Percentiles rank a stretch among this genome's conserved stretches.
Evolutionary conservation across 768 basidiomycete genomes (phyloP).

Genomic region (Rhodotorula paludigena): DNA sequence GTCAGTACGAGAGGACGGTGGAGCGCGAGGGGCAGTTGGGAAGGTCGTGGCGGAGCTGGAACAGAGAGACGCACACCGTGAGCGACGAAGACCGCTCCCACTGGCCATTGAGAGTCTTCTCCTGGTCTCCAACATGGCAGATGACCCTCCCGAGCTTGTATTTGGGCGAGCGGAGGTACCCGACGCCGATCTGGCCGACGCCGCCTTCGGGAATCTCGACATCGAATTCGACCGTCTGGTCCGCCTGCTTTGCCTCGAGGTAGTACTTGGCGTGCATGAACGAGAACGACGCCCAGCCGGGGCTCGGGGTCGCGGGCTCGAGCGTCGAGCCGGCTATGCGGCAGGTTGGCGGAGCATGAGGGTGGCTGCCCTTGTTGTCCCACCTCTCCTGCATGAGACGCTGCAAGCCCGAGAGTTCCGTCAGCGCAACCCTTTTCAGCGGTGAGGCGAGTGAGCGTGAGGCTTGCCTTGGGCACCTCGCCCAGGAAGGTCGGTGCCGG

Average conservation of each 20-base stretch:
- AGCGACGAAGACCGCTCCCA: not conserved
- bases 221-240: not conserved
- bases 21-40: not conserved
- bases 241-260: not conserved
- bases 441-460: not conserved
- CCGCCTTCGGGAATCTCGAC: not conserved
- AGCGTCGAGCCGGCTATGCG: not conserved
- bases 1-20: not conserved
- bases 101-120: not conserved
- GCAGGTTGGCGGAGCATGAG: not conserved
- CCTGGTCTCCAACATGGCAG: not conserved
- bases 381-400: conserved; percentile 3
- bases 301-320: not conserved
- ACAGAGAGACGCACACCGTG: not conserved
- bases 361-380: not conserved
- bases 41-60: not conserved
- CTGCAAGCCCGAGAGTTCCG: not conserved
- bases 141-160: not conserved
- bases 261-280: conserved; percentile 8
- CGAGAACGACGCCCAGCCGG: not conserved
- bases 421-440: too few relatives aligned
- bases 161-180: not conserved
- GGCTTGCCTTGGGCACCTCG: not conserved
- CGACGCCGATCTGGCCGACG: not conserved
- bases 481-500: not conserved